These are phyloP conservation scores for Populus pruinosa DNA, from an alignment of 345 rosid genomes.

Conservation along the genomic window DNA sequence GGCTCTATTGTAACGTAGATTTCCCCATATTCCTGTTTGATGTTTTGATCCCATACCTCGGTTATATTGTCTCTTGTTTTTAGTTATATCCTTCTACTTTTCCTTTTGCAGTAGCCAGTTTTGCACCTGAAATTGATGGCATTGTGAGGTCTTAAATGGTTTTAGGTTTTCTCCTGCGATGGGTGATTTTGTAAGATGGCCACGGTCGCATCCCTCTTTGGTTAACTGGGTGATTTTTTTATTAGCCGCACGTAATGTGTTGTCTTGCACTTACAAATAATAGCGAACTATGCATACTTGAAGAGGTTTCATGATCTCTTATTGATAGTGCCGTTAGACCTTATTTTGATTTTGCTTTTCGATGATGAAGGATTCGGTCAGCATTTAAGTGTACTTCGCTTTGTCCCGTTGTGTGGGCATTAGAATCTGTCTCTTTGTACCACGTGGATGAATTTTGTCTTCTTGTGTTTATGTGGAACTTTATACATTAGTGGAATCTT, in stretches of 20 bases:
- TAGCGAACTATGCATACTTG: neutral
- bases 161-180: neutral
- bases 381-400: conserved; percentile 12
- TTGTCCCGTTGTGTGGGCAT: conserved; percentile 28
- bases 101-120: neutral
- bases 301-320: conserved; percentile 14
- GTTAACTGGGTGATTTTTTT: neutral
- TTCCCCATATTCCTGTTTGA: neutral
- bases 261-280: conserved; percentile 11
- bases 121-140: neutral
- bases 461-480: conserved; percentile 31
- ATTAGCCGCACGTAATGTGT: neutral
- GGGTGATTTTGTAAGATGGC: neutral
- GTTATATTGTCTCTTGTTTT: neutral
- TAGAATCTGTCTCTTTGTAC: conserved; percentile 29
- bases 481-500: conserved; percentile 22
- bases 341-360: conserved; percentile 8
- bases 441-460: conserved; percentile 32
- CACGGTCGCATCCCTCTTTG: neutral
- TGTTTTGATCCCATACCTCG: neutral
- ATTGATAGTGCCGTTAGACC: conserved; percentile 13
- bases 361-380: conserved; percentile 10
- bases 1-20: conserved; percentile 5
- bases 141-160: neutral
- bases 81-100: neutral